Evolutionary conservation across 768 basidiomycete genomes (phyloP).

Genomic region (Xerocomus spinulosus): DNA sequence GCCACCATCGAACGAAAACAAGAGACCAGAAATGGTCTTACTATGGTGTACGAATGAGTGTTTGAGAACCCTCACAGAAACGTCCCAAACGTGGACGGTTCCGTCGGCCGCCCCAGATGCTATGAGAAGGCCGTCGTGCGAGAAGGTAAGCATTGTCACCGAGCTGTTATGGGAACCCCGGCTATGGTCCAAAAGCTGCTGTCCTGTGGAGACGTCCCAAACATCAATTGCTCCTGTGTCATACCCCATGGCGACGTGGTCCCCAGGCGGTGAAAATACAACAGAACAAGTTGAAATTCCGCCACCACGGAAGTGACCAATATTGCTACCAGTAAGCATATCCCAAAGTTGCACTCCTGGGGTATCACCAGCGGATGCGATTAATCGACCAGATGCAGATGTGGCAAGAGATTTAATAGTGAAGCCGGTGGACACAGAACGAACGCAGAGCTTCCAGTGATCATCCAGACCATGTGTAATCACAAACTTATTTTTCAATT

Average conservation of each 20-base stretch:
- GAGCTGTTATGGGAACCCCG: not conserved
- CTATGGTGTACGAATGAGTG: conserved; percentile 13
- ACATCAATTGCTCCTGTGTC: conserved; percentile 10
- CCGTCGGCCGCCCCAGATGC: conserved; percentile 14
- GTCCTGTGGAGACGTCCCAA: conserved; percentile 18
- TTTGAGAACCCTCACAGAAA: conserved; percentile 1
- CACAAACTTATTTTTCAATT: conserved; percentile 10
- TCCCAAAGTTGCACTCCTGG: conserved; percentile 38
- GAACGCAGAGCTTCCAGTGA: conserved; percentile 13
- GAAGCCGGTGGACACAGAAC: conserved; percentile 8
- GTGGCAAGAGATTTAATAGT: conserved; percentile 12
- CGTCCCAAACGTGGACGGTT: conserved; percentile 17
- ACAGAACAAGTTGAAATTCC: conserved; percentile 13
- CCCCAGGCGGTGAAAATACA: conserved; percentile 13
- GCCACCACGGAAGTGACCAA: conserved; percentile 8
- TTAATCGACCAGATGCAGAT: conserved; percentile 15
- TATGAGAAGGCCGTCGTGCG: conserved; percentile 5
- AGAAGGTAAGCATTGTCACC: conserved; percentile 12
- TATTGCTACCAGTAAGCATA: conserved; percentile 10
- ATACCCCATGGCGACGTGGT: conserved; percentile 13
- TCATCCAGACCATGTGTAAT: conserved; percentile 8
- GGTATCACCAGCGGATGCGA: conserved; percentile 13
- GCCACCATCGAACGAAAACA: conserved; percentile 15
- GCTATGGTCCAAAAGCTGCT: conserved; percentile 4
- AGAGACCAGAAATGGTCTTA: conserved; percentile 13